Evolutionary conservation across 2,329 filamentous ascomycete genomes (phyloP).

Genomic region (Bretziella fagacearum): DNA sequence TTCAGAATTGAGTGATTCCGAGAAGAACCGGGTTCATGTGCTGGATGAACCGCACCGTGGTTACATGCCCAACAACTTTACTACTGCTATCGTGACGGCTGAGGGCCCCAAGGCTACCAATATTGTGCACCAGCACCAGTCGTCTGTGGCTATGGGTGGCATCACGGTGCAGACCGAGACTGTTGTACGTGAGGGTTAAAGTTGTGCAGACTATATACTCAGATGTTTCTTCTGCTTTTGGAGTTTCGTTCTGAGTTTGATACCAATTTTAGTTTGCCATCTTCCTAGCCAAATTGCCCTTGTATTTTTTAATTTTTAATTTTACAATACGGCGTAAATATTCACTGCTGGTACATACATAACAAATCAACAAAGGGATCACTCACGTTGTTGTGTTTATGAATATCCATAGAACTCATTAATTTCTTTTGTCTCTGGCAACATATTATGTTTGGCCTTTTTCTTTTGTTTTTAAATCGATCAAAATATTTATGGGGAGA

Average conservation of each 20-base stretch:
- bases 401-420: too few relatives aligned
- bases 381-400: too few relatives aligned
- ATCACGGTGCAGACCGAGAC: constrained; percentile 11
- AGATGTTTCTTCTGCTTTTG: not conserved
- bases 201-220: not conserved
- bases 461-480: not conserved
- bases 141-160: constrained; percentile 6
- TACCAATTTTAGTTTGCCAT: constrained; percentile 1
- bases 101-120: not conserved
- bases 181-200: constrained; percentile 4
- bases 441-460: not conserved
- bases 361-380: too few relatives aligned
- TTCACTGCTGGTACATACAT: too few relatives aligned
- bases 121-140: constrained; percentile 3
- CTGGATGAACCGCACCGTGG: constrained; percentile 3
- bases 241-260: constrained; percentile 2
- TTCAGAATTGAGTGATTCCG: not conserved
- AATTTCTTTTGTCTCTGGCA: not conserved
- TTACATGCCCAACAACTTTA: not conserved
- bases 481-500: too few relatives aligned
- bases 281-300: not conserved
- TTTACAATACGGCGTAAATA: too few relatives aligned
- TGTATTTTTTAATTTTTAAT: not conserved
- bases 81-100: not conserved
- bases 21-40: constrained; percentile 1